Conservation (phyloP, 805 yeast genomes). For the Ogataea paradorogensis region DNA sequence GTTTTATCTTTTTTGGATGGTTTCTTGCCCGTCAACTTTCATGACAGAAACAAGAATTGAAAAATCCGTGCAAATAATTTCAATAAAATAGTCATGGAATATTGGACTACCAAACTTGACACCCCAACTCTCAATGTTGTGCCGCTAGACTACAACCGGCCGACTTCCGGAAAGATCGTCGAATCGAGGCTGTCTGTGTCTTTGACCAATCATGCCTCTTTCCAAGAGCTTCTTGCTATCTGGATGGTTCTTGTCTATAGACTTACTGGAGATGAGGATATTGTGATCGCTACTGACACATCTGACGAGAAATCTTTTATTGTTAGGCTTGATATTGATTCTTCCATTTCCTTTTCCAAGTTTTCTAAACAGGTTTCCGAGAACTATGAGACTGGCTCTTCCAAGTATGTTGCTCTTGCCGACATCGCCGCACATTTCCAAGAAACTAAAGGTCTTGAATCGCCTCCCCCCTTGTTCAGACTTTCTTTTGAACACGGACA, state of each 20-base stretch:
- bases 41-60: slow-evolving; percentile 2
- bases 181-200: slow-evolving; percentile 51
- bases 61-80: slow-evolving; percentile 3
- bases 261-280: slow-evolving; percentile 91
- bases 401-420: slow-evolving; percentile 46
- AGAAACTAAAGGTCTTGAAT: slow-evolving; percentile 46
- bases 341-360: slow-evolving; percentile 51
- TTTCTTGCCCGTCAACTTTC: slow-evolving; percentile 1
- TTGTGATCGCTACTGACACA: slow-evolving; percentile 74
- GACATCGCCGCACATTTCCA: slow-evolving; percentile 55
- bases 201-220: slow-evolving; percentile 31
- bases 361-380: slow-evolving; percentile 45
- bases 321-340: slow-evolving; percentile 58
- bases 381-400: slow-evolving; percentile 36
- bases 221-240: slow-evolving; percentile 57
- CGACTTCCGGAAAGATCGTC: slow-evolving; percentile 62
- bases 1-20: slow-evolving; percentile 5
- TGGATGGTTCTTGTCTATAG: slow-evolving; percentile 72
- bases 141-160: slow-evolving; percentile 85
- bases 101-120: slow-evolving; percentile 66
- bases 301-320: slow-evolving; percentile 49
- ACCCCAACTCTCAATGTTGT: slow-evolving; percentile 83
- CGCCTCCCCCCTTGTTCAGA: slow-evolving; percentile 62
- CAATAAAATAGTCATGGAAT: slow-evolving; percentile 29
- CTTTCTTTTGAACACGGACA: slow-evolving; percentile 51